These are phyloP conservation scores for Fomitopsis palustris DNA, from an alignment of 1,284 basidiomycete species.

Conservation along the genomic window DNA sequence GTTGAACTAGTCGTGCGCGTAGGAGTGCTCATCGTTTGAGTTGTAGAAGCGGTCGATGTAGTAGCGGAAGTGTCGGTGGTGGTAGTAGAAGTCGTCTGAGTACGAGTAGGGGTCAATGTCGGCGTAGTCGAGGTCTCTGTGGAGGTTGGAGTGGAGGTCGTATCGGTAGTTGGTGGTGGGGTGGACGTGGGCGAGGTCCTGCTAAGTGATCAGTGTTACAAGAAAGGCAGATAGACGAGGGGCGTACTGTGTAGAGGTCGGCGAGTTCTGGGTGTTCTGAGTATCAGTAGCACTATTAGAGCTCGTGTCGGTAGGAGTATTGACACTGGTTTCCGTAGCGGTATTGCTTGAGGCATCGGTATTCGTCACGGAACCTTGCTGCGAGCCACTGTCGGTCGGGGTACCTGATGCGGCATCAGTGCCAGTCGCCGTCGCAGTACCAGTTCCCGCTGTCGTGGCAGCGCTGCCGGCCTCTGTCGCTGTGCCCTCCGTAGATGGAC, in stretches of 20 bases:
- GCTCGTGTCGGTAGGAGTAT: too few relatives aligned
- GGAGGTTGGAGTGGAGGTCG: too few relatives aligned
- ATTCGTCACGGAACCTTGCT: too few relatives aligned
- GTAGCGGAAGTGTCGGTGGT: neutral
- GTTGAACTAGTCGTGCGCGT: neutral
- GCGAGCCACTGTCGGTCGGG: neutral
- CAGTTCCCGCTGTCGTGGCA: neutral
- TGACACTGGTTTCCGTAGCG: too few relatives aligned
- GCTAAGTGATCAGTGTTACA: too few relatives aligned
- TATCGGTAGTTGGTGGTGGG: neutral
- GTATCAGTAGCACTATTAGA: neutral
- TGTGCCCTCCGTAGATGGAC: neutral
- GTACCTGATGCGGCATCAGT: neutral
- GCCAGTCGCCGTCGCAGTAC: neutral
- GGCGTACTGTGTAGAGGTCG: neutral
- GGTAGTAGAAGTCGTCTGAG: too few relatives aligned
- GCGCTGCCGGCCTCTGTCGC: neutral
- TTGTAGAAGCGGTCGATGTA: neutral
- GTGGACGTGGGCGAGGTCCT: neutral
- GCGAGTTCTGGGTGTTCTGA: neutral
- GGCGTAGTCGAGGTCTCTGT: too few relatives aligned
- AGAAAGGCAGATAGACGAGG: too few relatives aligned
- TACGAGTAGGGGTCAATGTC: too few relatives aligned
- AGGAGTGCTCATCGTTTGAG: neutral
- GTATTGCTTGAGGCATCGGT: too few relatives aligned